Evolutionary conservation across 441 rosid genomes (phyloP).

Genomic region (Mallotus japonicus): DNA sequence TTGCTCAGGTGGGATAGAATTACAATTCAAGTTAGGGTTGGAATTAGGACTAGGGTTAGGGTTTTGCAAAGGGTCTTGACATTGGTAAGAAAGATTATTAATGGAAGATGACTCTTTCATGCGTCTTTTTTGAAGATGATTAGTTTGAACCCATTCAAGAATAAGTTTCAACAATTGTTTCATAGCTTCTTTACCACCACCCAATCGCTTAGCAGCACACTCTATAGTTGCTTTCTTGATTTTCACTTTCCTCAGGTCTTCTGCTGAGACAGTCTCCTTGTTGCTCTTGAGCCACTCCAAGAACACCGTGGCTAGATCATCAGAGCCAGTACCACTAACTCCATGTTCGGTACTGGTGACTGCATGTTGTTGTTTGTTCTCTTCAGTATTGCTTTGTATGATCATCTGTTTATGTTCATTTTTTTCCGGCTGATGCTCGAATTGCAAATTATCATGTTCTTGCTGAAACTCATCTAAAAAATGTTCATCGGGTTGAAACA

Average conservation of each 20-base stretch:
- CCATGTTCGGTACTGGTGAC: constrained; percentile 12
- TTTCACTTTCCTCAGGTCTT: constrained; percentile 77
- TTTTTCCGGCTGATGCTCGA: constrained; percentile 10
- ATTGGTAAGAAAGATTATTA: constrained; percentile 26
- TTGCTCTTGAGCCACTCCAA: constrained; percentile 86
- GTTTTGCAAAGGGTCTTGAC: constrained; percentile 48
- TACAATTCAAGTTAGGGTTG: constrained; percentile 28
- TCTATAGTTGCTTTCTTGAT: constrained; percentile 89
- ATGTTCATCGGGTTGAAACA: constrained; percentile 43
- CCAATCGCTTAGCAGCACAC: constrained; percentile 71
- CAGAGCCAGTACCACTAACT: constrained; percentile 36
- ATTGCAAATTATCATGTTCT: constrained; percentile 9
- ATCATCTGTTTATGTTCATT: constrained; percentile 12
- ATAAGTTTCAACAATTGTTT: constrained; percentile 83
- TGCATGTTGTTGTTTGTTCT: background rate
- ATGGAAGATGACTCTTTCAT: constrained; percentile 29
- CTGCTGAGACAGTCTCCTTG: constrained; percentile 83
- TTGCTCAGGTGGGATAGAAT: constrained; percentile 36
- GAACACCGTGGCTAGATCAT: constrained; percentile 79
- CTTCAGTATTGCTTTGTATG: constrained; percentile 11
- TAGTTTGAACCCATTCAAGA: constrained; percentile 94
- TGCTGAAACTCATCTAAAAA: constrained; percentile 37
- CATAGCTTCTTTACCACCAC: constrained; percentile 90
- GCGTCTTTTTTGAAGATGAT: constrained; percentile 65
- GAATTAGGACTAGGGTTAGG: constrained; percentile 45